Base-by-base conservation (phyloP, 2,329 filamentous ascomycete genomes). In the Biscogniauxia marginata region DNA sequence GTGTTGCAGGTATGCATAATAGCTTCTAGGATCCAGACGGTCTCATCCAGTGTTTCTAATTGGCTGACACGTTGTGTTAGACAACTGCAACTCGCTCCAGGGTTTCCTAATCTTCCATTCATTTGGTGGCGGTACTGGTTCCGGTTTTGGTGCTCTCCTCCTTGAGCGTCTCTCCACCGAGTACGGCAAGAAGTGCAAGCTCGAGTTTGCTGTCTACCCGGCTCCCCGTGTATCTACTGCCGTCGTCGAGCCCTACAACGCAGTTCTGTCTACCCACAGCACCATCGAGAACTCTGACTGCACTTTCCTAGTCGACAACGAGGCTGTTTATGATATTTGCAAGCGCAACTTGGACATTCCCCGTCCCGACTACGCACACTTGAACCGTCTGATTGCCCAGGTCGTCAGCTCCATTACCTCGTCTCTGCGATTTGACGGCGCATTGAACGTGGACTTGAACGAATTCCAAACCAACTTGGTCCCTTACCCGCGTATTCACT, bases 401-500 rank as follows among this genome's bases (percentile, higher is more conserved):
- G 86, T 89, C 59, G 86, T 90, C 76, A 87, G 84, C 76, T 89
- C 86, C 64, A 88, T 90, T 72, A 89, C 87, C 61, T 87, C 86
- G 46, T 88, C 85, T 56, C 78, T 90, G 64, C 86, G 86, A 62
- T 90, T 89, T 68, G 86, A 89, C 60, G 86, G 87, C 72, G 84
- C 86, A 53, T 83, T 89, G 65, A 89, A 89, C 69, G 86, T 89
- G 71, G 86, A 90, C 69, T 75, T 90, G 68, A 89, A 89, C 81
- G 87, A 89, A 77, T 89, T 90, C 81, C 87, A 89, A 80, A 89
- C 86, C 73, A 89, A 89, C 78, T 71, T 90, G 75, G 87, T 89
- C 52, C 86, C 86, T 22, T 89, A 87, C 74, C 86, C 86, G 34
- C 85, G 86, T 73, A 89, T 90, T 64, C 86, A 89, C 79, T 90